Base-by-base conservation (phyloP, 148 eudicot species). In the Vaccinium corymbosum region DNA sequence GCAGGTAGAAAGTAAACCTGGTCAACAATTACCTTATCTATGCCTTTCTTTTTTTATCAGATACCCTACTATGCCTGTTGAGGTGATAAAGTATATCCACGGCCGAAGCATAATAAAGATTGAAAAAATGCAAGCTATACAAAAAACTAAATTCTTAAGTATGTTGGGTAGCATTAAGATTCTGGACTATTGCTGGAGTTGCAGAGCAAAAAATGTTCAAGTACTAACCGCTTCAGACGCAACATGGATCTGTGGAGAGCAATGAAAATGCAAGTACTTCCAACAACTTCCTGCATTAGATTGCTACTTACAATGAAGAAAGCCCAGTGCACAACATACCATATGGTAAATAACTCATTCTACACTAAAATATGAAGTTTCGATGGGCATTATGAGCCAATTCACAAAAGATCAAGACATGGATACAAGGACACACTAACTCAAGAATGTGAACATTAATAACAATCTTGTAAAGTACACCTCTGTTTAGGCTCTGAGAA, bases 241-340 rank as follows among this genome's bases (percentile, higher is more conserved):
- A 93, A 81, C 99, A 97, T 94, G 89, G 98, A 92, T 86, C 91
- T 91, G 84, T 93, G 95, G 53, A 97, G 92, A 85, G 99, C 97
- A 85, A 94, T 70, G 85, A 97, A 97, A 70, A 92, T 87, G 87
- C 88, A 84, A 83, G 95, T 97, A 87, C 99, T 92, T 86, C 99
- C 99, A 70, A 91, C 80, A 82, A 93, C 88, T 88, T 94, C 99
- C 98, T 96, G 88, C 86, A 85, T 12, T 46, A 82, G 35, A 70
- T 57, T 32, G 80, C 25, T 12, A 56, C 12, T 22, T 7, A 62
- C 16, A 53, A 71, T 14, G 12, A 68, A 50, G 38, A 83, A 15
- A 46, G 50, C 27, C 50, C 27, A 22, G 7, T 7, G 5, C 1
- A 68, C 29, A 7, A 27, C 1, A 27, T 16, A n/a, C 25, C 25